These are phyloP conservation scores for Setomelanomma holmii DNA, from an alignment of 2,329 filamentous ascomycete species.

Conservation along the genomic window DNA sequence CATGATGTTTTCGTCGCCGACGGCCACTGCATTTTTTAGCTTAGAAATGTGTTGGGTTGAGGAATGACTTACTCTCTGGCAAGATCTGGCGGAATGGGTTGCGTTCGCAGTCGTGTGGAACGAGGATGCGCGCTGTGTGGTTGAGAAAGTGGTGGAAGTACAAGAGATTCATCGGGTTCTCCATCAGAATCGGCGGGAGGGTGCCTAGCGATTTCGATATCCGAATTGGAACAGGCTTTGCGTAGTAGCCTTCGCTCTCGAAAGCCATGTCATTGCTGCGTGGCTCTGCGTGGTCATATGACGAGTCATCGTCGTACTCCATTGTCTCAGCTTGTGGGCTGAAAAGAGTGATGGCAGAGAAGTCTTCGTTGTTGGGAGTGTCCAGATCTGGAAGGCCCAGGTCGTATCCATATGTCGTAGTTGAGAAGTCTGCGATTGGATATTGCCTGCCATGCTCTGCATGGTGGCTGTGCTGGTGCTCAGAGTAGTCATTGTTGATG, in stretches of 20 bases:
- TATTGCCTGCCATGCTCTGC: slow-evolving; percentile 53
- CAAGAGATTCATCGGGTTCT: slow-evolving; percentile 82
- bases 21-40: slow-evolving; percentile 61
- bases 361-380: slow-evolving; percentile 73
- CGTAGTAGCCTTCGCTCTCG: slow-evolving; percentile 72
- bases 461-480: slow-evolving; percentile 32
- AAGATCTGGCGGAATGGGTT: slow-evolving; percentile 68
- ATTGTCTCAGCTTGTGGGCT: slow-evolving; percentile 41
- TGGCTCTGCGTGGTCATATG: slow-evolving; percentile 41
- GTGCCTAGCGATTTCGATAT: slow-evolving; percentile 65
- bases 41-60: neutral
- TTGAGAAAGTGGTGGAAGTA: slow-evolving; percentile 79
- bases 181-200: slow-evolving; percentile 64
- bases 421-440: slow-evolving; percentile 35
- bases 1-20: slow-evolving; percentile 73
- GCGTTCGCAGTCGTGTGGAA: slow-evolving; percentile 67
- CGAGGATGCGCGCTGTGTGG: slow-evolving; percentile 74
- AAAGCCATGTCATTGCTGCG: slow-evolving; percentile 61
- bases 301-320: slow-evolving; percentile 42
- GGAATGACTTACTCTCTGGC: slow-evolving; percentile 62
- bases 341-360: slow-evolving; percentile 64
- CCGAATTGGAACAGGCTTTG: slow-evolving; percentile 70
- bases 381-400: slow-evolving; percentile 74
- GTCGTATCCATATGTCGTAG: slow-evolving; percentile 72
- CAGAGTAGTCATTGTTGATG: slow-evolving; percentile 45